Base-by-base conservation (phyloP, 148 eudicot genomes). In the Polygonum aviculare region DNA sequence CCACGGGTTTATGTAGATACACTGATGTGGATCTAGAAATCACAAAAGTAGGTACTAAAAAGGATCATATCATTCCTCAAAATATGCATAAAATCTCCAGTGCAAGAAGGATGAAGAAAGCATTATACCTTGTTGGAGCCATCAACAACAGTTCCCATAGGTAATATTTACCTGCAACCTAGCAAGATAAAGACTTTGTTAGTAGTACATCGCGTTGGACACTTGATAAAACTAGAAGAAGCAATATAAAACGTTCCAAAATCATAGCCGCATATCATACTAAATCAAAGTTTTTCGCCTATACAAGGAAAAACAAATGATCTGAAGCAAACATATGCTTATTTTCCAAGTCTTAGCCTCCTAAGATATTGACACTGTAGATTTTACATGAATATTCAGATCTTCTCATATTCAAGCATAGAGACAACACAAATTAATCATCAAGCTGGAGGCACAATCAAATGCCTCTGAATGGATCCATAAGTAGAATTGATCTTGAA, bases 111-210 rank as follows among this genome's bases (percentile, higher is more conserved):
- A 65, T 38, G 71, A 16, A 36, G 10, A 10, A 5, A 41, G 26
- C 41, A 11, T n/a, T 44, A 57, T 52, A 83, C 83, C 69, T 55
- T 69, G 67, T 45, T 78, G 12, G 81, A 40, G 39, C 77, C 69
- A 52, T 80, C 83, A 47, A 73, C 72, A 41, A 80, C 81, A 78
- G 83, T 79, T 75, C 86, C 86, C 86, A 83, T 83, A 52, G 78
- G 57, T 69, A 69, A 40, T 26, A 65, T 47, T 73, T 48, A 26
- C 26, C 75, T 49, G 75, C 44, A 67, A 36, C 72, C 72, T 35
- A 15, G 44, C 72, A 36, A 67, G 41, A 67, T 12, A 16, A 36
- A 36, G 45, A 38, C 10, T 14, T 16, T 36, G 21, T 67, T 36
- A 67, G 72, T 38, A 14, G 38, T 67, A 14, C 15, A 36, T 67